Conservation (phyloP, 106 monocot species). For the Acorus gramineus region DNA sequence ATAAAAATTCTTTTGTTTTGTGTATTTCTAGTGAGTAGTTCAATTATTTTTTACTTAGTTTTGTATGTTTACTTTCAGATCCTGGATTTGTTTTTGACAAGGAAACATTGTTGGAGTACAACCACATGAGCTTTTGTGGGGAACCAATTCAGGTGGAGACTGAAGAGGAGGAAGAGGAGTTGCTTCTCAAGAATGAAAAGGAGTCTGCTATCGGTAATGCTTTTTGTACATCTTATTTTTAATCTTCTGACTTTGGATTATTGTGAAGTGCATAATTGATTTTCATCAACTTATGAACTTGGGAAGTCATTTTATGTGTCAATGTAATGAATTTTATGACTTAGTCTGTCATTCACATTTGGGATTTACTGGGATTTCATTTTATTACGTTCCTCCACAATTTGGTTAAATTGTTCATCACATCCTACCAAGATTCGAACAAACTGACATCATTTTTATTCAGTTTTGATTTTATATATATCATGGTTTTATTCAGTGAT, state of each 20-base stretch:
- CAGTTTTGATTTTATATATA: no score
- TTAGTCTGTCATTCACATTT: no score
- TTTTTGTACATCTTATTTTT: background rate
- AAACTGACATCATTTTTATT: no score
- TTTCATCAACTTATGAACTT: background rate
- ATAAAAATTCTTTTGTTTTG: background rate
- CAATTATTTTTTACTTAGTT: background rate
- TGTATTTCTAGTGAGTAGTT: background rate
- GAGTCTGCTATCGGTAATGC: constrained; percentile 65
- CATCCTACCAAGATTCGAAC: no score
- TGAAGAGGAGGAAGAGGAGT: constrained; percentile 72
- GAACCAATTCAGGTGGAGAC: constrained; percentile 65
- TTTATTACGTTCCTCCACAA: no score
- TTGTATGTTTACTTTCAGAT: constrained; percentile 20
- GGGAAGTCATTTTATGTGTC: no score
- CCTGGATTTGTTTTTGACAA: constrained; percentile 86
- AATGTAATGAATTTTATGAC: no score
- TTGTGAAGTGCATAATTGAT: background rate
- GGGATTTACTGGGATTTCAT: no score
- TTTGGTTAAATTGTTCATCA: no score
- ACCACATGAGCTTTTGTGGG: constrained; percentile 92
- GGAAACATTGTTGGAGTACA: constrained; percentile 45
- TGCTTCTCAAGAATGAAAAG: constrained; percentile 67
- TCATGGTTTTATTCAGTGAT: no score
- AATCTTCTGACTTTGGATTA: background rate